A percentile compares a stretch with the other conserved stretches of the same genome.
These are phyloP conservation scores for Tetrastigma voinierianum DNA, from an alignment of 164 flowering plant species.

Conservation along the genomic window DNA sequence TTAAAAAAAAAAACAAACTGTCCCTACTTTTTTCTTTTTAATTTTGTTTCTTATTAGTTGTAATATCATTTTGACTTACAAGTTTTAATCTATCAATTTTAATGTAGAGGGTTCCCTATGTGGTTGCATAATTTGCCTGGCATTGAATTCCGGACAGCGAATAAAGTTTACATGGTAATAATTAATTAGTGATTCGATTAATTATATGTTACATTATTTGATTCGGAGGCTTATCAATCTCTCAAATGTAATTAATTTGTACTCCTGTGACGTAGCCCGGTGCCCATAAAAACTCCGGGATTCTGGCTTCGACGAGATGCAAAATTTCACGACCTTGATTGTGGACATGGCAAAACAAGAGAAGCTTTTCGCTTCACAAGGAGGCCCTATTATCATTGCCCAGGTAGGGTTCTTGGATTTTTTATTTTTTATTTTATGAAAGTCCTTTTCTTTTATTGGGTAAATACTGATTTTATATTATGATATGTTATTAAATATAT, in stretches of 20 bases:
- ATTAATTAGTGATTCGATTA: conserved; percentile 11
- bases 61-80: background rate
- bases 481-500: background rate
- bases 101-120: conserved; percentile 50
- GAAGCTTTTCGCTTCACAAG: conserved; percentile 59
- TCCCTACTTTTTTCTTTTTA: background rate
- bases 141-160: conserved; percentile 38
- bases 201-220: conserved; percentile 3
- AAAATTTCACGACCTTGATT: conserved; percentile 46
- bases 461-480: background rate
- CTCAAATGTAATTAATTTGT: background rate
- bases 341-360: conserved; percentile 49
- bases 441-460: background rate
- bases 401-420: conserved; percentile 22
- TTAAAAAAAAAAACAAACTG: too few relatives aligned
- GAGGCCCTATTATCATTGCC: conserved; percentile 54
- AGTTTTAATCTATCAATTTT: background rate
- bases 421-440: background rate
- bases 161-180: conserved; percentile 56
- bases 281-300: too few relatives aligned
- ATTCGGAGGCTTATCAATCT: background rate
- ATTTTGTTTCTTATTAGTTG: background rate
- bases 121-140: conserved; percentile 62
- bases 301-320: too few relatives aligned
- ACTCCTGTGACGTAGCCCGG: too few relatives aligned